Percentiles rank a stretch among this genome's conserved stretches.
These are phyloP conservation scores for Mycena latifolia DNA, from an alignment of 768 basidiomycete species.

Conservation along the genomic window DNA sequence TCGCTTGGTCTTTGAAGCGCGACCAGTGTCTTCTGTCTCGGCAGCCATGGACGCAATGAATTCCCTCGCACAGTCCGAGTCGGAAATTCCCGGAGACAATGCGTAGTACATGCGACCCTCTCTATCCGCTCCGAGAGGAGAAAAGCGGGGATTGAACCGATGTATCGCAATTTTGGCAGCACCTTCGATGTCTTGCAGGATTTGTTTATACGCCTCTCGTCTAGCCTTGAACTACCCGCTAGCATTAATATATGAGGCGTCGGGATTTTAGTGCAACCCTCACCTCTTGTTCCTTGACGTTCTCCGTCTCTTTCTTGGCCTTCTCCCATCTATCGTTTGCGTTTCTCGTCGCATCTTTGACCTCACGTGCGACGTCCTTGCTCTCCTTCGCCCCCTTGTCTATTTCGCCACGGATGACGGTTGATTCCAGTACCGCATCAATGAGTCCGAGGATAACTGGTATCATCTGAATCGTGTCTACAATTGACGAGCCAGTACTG, in stretches of 20 bases:
- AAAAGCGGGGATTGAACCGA: conserved; percentile 65
- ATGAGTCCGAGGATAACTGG: conserved; percentile 75
- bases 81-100: conserved; percentile 68
- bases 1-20: conserved; percentile 54
- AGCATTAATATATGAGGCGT: background rate
- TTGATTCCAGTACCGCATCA: conserved; percentile 60
- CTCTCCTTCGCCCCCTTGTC: conserved; percentile 68
- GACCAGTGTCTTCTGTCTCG: conserved; percentile 45
- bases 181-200: conserved; percentile 64
- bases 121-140: conserved; percentile 73
- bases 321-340: conserved; percentile 73
- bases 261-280: background rate
- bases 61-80: conserved; percentile 65
- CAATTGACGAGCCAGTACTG: conserved; percentile 46
- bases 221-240: conserved; percentile 55
- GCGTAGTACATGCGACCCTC: conserved; percentile 80
- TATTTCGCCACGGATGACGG: conserved; percentile 67
- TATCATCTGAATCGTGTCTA: conserved; percentile 72
- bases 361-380: conserved; percentile 65
- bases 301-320: conserved; percentile 50
- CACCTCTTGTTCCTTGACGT: conserved; percentile 46
- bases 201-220: conserved; percentile 62
- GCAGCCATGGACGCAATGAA: conserved; percentile 45
- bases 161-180: conserved; percentile 62
- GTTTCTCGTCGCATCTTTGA: conserved; percentile 63